These are phyloP conservation scores for Tricholoma terreum DNA, from an alignment of 768 basidiomycete genomes.

Conservation along the genomic window DNA sequence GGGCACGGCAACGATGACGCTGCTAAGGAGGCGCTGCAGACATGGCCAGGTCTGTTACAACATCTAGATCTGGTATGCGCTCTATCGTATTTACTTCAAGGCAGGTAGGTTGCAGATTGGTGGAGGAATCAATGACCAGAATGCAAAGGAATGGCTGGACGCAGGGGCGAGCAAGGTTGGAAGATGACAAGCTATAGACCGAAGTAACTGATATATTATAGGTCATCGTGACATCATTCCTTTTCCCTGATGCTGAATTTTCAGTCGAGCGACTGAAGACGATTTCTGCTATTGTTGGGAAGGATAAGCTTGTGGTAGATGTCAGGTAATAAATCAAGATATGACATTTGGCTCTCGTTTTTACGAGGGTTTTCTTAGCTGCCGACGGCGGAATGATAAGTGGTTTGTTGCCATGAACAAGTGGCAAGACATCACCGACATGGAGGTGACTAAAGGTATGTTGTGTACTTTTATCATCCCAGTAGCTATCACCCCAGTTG, in stretches of 20 bases:
- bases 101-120: conserved; percentile 85
- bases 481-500: neutral
- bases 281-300: conserved; percentile 66
- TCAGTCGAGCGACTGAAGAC: conserved; percentile 64
- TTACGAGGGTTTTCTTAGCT: conserved; percentile 45
- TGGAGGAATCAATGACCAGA: conserved; percentile 82
- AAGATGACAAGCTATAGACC: neutral
- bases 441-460: conserved; percentile 82
- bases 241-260: conserved; percentile 85
- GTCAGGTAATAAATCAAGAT: conserved; percentile 61
- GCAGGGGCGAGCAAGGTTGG: conserved; percentile 84
- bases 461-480: neutral
- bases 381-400: conserved; percentile 66
- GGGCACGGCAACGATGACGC: conserved; percentile 87
- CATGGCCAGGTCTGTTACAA: conserved; percentile 77
- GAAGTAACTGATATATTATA: conserved; percentile 27
- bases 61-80: neutral
- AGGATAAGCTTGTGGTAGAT: conserved; percentile 89
- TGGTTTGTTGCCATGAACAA: conserved; percentile 99
- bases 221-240: conserved; percentile 97
- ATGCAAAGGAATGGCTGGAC: conserved; percentile 82
- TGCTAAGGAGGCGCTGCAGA: conserved; percentile 75
- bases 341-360: neutral
- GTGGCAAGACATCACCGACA: conserved; percentile 96
- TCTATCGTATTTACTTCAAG: conserved; percentile 9